Percentiles rank a stretch among this genome's conserved stretches.
phyloP scores from a whole-genome alignment of 2,329 filamentous ascomycete species.

The Trichoderma sp. region DNA sequence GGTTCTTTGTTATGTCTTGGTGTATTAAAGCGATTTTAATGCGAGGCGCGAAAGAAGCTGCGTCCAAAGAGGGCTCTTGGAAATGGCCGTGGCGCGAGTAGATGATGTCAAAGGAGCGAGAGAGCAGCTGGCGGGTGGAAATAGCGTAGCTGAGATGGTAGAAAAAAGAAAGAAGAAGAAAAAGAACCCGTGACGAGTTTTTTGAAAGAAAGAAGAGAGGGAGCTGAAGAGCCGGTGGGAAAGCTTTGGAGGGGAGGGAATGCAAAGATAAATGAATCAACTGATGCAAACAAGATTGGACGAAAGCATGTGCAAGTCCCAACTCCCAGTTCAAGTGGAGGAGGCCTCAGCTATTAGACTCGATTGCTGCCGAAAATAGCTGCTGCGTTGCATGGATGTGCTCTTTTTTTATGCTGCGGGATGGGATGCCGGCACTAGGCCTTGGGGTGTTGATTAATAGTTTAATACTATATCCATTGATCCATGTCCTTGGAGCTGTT shows the following conservation, averaged over 20 bases:
- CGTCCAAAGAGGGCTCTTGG: neutral
- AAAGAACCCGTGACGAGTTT: neutral
- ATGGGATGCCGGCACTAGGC: neutral
- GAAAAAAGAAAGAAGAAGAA: neutral
- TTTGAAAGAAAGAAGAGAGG: neutral
- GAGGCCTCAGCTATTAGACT: neutral
- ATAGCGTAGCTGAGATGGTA: neutral
- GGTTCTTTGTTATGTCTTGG: neutral
- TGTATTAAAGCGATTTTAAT: neutral
- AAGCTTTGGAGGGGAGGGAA: neutral
- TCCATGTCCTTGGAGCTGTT: too few relatives aligned
- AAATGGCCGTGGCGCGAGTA: neutral
- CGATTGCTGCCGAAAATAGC: neutral
- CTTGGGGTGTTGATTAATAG: neutral
- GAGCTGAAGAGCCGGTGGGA: neutral
- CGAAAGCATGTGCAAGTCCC: neutral
- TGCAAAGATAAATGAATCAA: neutral
- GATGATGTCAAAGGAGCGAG: conserved; percentile 1
- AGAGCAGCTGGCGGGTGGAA: neutral
- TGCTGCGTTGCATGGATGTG: neutral
- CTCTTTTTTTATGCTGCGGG: neutral
- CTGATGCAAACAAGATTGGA: neutral
- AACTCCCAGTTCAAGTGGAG: too few relatives aligned
- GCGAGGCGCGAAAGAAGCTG: neutral
- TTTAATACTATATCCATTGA: too few relatives aligned